Evolutionary conservation across 352 stramenopile species (phyloP).

Genomic region (Pythium rhizo-oryzae): DNA sequence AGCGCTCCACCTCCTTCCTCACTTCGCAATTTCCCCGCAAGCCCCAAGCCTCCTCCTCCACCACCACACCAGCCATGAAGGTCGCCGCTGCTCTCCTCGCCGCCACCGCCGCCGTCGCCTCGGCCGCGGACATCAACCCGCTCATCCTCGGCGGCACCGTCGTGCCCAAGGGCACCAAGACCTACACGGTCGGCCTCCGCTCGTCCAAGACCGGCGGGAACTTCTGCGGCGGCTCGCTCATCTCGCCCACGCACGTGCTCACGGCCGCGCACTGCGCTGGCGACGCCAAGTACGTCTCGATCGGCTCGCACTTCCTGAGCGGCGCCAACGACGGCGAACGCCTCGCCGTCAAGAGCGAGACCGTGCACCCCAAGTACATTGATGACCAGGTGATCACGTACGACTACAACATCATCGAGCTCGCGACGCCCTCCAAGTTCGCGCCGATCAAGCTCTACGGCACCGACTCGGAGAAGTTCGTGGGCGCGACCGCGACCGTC

Average conservation of each 20-base stretch:
- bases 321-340: slow-evolving; percentile 44
- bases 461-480: slow-evolving; percentile 1
- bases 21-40: slow-evolving; percentile 13
- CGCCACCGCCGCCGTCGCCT: slow-evolving; percentile 6
- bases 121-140: slow-evolving; percentile 16
- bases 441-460: background rate
- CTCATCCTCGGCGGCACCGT: slow-evolving; percentile 52
- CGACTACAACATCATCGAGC: slow-evolving; percentile 55
- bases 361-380: background rate
- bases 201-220: background rate
- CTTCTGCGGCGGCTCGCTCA: slow-evolving; percentile 43
- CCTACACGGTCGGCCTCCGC: slow-evolving; percentile 31
- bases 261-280: slow-evolving; percentile 49
- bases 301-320: slow-evolving; percentile 55
- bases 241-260: slow-evolving; percentile 44
- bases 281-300: slow-evolving; percentile 42
- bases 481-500: slow-evolving; percentile 29
- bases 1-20: background rate
- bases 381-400: background rate
- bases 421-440: slow-evolving; percentile 3
- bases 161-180: slow-evolving; percentile 40
- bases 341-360: slow-evolving; percentile 18
- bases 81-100: background rate
- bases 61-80: slow-evolving; percentile 6
- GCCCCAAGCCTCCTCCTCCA: slow-evolving; percentile 3